Conservation (phyloP, 2,329 filamentous ascomycete species). For the Bipolaris bicolor region DNA sequence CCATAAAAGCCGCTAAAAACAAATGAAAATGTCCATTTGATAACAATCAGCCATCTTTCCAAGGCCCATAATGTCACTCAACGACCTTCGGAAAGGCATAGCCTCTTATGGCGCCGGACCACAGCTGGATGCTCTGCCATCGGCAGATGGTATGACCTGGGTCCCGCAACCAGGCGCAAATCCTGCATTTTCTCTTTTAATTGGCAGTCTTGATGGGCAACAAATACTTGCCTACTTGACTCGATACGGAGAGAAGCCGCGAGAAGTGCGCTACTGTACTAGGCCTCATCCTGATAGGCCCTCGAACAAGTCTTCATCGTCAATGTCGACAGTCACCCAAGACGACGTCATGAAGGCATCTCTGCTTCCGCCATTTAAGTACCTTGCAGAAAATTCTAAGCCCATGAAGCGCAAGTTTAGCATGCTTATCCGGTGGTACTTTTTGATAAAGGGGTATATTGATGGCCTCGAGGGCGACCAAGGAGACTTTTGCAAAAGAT, state of each 20-base stretch:
- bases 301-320: neutral
- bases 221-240: conserved; percentile 16
- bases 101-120: conserved; percentile 5
- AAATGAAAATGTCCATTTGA: neutral
- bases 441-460: conserved; percentile 8
- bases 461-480: conserved; percentile 5
- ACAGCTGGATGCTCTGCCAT: conserved; percentile 12
- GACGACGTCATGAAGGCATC: conserved; percentile 9
- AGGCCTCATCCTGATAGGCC: neutral
- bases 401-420: conserved; percentile 13
- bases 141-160: conserved; percentile 14
- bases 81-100: conserved; percentile 6
- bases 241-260: conserved; percentile 7
- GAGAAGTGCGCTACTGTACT: conserved; percentile 13
- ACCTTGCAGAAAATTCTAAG: conserved; percentile 1
- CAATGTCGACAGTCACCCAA: neutral
- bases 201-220: conserved; percentile 2
- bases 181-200: conserved; percentile 5
- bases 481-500: conserved; percentile 7
- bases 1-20: neutral
- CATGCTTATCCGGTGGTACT: conserved; percentile 17
- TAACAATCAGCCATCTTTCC: neutral
- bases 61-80: conserved; percentile 8
- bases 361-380: conserved; percentile 17
- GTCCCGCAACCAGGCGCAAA: neutral